Evolutionary conservation across 345 rosid species (phyloP), one percentile per base, ranked within the genome.

Genomic region (Brassica incana): DNA sequence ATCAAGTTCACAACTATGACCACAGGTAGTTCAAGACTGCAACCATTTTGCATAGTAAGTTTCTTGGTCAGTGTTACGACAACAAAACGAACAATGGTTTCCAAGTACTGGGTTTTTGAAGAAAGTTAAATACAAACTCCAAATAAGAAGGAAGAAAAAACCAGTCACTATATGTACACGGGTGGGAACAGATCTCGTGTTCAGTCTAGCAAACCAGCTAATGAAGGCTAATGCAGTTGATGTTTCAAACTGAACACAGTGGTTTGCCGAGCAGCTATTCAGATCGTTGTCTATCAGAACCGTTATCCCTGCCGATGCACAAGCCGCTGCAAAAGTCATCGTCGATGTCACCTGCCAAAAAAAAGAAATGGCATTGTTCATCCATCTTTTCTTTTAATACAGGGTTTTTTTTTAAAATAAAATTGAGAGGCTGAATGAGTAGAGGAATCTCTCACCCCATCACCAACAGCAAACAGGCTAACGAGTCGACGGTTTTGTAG

Each of bases 291-390:
- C 84, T 5, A 90, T 84, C 10, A 92, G 87, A 35, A 90, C 92
- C 14, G 95, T 90, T 80, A 92, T 89, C 48, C 97, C 97, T n/a
- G 97, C 95, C 11, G 97, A 88, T 70, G 95, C 95, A 78, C 90
- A 84, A 54, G 93, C 97, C 23, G 95, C 95, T 15, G 95, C 93
- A 59, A 89, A 89, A 0, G 90, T 89, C 73, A 92, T 88, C 14
- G 95, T 89, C n/a, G 92, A 88, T 65, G 91, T 85, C 68, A 92
- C 88, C 97, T 88, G 90, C 2, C 5, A 11, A 14, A 48, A 32
- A 52, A 48, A 27, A 27, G 30, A 27, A 27, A 27, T 27, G 30
- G 30, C 3, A 27, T 27, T 27, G 30, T 27, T 27, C 30, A 92
- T 65, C 32, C 2, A 43, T 20, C 7, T 45, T 45, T 43, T 36